A percentile compares a stretch with the other conserved stretches of the same genome.
phyloP scores from a whole-genome alignment of 257 asterid genomes.

The Thymus mandschuricus region DNA sequence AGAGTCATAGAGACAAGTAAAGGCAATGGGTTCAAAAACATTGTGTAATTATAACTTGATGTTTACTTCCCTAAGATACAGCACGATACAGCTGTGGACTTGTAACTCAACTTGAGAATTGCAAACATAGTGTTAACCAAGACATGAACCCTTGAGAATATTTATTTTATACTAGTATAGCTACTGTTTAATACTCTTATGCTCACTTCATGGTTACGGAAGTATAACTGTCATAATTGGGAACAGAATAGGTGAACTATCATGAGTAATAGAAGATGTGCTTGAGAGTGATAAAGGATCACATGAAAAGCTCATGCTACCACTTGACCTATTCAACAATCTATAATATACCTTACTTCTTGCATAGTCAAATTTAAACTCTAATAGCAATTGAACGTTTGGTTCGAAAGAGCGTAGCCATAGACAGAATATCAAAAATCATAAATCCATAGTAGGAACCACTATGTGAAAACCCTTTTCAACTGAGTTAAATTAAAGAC shows the following conservation, averaged over 20 bases:
- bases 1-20: not conserved
- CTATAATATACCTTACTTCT: not conserved
- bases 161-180: not conserved
- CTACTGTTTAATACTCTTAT: not conserved
- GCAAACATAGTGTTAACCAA: not conserved
- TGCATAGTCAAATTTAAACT: not conserved
- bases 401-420: not conserved
- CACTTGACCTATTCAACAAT: not conserved
- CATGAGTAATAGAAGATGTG: not conserved
- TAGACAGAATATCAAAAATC: not conserved
- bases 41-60: not conserved
- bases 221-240: not conserved
- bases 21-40: not conserved
- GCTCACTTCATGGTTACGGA: not conserved
- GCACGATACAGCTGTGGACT: not conserved
- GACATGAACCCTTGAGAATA: not conserved
- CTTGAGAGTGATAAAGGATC: not conserved
- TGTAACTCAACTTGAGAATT: not conserved
- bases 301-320: not conserved
- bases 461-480: conserved; percentile 4
- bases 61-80: not conserved
- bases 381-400: not conserved
- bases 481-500: not conserved
- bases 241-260: not conserved
- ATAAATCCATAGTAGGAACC: not conserved